These are phyloP conservation scores for Taxillus chinensis DNA, from an alignment of 164 flowering plant genomes.

Conservation along the genomic window DNA sequence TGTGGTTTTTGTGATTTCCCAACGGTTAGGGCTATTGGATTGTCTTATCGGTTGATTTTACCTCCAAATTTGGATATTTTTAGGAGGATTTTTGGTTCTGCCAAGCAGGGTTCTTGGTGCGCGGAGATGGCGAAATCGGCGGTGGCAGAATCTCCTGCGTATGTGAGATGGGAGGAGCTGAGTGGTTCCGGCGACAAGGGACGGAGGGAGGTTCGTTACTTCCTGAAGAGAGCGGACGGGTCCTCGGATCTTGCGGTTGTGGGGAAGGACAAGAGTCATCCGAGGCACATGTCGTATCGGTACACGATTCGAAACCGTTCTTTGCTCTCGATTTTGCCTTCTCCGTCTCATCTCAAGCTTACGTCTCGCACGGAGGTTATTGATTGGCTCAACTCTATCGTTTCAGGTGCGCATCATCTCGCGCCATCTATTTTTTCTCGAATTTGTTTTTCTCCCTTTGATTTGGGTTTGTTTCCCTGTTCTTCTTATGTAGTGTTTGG, in stretches of 20 bases:
- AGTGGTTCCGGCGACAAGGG: conserved; percentile 44
- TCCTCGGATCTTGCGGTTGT: conserved; percentile 59
- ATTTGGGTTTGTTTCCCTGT: no score
- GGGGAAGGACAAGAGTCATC: conserved; percentile 54
- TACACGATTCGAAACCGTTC: conserved; percentile 19
- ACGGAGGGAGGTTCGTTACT: conserved; percentile 53
- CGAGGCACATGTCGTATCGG: conserved; percentile 42
- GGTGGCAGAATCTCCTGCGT: conserved; percentile 15
- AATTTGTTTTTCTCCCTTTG: neutral
- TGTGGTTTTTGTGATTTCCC: no score
- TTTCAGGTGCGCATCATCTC: conserved; percentile 30
- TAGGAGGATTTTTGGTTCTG: neutral
- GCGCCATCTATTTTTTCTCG: neutral
- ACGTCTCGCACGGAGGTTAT: conserved; percentile 55
- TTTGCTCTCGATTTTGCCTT: neutral
- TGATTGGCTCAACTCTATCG: conserved; percentile 57
- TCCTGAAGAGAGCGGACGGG: conserved; percentile 41
- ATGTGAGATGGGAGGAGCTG: conserved; percentile 62
- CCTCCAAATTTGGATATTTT: no score
- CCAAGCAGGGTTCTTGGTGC: neutral
- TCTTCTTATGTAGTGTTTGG: no score
- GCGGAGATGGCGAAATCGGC: conserved; percentile 8
- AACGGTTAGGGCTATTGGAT: no score
- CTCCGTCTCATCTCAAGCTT: conserved; percentile 20
- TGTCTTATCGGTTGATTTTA: no score